Evolutionary conservation across 208 protist species (phyloP).

Genomic region (Trypanosoma boissoni): DNA sequence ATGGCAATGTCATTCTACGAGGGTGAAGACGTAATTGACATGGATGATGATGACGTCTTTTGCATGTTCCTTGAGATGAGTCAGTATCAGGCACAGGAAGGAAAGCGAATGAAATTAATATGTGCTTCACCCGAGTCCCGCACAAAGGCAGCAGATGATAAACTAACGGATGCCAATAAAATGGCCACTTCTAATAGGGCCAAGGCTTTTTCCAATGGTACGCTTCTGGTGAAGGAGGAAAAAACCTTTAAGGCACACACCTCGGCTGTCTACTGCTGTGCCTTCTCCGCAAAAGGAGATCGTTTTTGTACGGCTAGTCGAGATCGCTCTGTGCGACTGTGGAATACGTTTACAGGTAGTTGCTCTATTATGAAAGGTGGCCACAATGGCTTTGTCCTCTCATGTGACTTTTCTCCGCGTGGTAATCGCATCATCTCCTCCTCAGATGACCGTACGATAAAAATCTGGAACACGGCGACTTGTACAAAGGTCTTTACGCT

Average conservation of each 20-base stretch:
- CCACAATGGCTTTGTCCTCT: slow-evolving; percentile 88
- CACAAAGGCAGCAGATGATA: slow-evolving; percentile 36
- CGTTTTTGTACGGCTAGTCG: slow-evolving; percentile 75
- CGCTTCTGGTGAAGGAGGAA: slow-evolving; percentile 47
- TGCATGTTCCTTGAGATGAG: slow-evolving; percentile 80
- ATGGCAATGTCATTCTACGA: slow-evolving; percentile 78
- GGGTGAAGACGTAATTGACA: slow-evolving; percentile 70
- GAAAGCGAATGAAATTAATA: slow-evolving; percentile 78
- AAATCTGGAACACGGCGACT: slow-evolving; percentile 74
- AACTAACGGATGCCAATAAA: slow-evolving; percentile 31
- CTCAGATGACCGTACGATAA: slow-evolving; percentile 72
- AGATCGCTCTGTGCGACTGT: slow-evolving; percentile 77
- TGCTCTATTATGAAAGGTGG: slow-evolving; percentile 79
- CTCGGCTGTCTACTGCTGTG: slow-evolving; percentile 80
- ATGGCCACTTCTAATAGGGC: slow-evolving; percentile 4
- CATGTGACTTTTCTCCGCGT: slow-evolving; percentile 85
- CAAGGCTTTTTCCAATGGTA: slow-evolving; percentile 59
- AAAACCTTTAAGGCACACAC: slow-evolving; percentile 62
- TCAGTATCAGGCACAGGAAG: slow-evolving; percentile 27
- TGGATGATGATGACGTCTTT: slow-evolving; percentile 86
- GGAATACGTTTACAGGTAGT: slow-evolving; percentile 56
- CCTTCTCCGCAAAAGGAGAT: slow-evolving; percentile 72
- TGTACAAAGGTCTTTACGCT: slow-evolving; percentile 66
- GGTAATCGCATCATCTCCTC: slow-evolving; percentile 77
- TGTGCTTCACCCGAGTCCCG: slow-evolving; percentile 37